These are phyloP conservation scores for Cardamine chenopodiifolia DNA, from an alignment of 345 rosid genomes.

Conservation along the genomic window DNA sequence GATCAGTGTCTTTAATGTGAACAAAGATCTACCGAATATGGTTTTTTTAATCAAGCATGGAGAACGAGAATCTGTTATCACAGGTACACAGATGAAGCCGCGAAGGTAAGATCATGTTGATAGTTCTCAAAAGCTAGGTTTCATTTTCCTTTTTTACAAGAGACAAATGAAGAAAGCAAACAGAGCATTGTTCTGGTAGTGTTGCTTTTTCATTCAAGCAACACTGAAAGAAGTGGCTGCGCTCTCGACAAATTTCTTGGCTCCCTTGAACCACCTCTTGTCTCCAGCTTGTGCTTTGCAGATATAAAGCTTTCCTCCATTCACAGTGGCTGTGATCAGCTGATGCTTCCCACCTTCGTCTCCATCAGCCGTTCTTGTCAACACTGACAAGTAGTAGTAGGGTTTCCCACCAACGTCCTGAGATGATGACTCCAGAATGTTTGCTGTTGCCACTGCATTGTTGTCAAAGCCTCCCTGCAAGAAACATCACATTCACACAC, in stretches of 20 bases:
- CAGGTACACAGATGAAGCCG: conserved; percentile 38
- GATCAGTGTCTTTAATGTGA: not conserved
- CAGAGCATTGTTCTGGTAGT: conserved; percentile 27
- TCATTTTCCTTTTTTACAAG: conserved; percentile 37
- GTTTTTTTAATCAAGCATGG: not conserved
- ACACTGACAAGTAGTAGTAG: conserved; percentile 67
- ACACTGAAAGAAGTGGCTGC: conserved; percentile 79
- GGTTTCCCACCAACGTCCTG: conserved; percentile 53
- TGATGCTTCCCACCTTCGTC: conserved; percentile 98
- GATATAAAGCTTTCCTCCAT: conserved; percentile 82
- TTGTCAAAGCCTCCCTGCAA: conserved; percentile 85
- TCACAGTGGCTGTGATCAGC: conserved; percentile 70
- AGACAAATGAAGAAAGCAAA: conserved; percentile 40
- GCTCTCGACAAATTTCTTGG: conserved; percentile 78
- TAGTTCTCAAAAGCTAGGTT: conserved; percentile 43
- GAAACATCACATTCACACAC: conserved; percentile 13
- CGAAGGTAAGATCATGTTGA: conserved; percentile 35
- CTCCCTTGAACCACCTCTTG: conserved; percentile 99
- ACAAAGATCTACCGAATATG: conserved; percentile 6
- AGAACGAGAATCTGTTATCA: conserved; percentile 13
- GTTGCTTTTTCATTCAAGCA: conserved; percentile 62
- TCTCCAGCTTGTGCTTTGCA: conserved; percentile 99
- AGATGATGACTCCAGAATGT: conserved; percentile 64
- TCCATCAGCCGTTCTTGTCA: conserved; percentile 98
- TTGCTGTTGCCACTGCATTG: conserved; percentile 79